phyloP scores from a whole-genome alignment of 2,329 filamentous ascomycete species.

The Aspergillus aculeatinus region DNA sequence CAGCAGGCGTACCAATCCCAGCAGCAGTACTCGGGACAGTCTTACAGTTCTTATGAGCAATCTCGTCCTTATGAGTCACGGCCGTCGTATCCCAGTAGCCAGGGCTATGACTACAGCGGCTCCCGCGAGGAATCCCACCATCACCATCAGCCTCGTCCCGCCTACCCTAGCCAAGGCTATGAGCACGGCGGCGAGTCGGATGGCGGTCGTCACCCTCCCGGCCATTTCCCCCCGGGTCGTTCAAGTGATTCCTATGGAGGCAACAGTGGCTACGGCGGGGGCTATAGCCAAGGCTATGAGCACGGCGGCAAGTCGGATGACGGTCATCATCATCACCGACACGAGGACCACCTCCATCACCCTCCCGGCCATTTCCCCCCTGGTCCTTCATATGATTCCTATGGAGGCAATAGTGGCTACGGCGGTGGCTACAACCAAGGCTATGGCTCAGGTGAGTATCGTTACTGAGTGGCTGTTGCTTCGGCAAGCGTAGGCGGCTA shows the following conservation, averaged over 20 bases:
- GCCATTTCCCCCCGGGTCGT: neutral
- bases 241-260: constrained; percentile 7
- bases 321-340: neutral
- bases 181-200: neutral
- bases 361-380: constrained; percentile 1
- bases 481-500: no score
- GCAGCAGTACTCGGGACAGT: neutral
- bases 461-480: neutral
- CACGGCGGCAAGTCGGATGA: neutral
- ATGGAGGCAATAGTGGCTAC: neutral
- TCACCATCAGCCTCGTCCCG: neutral
- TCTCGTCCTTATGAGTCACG: neutral
- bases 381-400: constrained; percentile 4
- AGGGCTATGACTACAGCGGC: neutral
- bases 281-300: neutral
- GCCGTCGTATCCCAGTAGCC: neutral
- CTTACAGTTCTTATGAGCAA: neutral
- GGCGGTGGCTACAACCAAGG: neutral
- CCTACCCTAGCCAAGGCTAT: neutral
- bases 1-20: constrained; percentile 6
- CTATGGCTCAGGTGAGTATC: neutral
- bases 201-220: neutral
- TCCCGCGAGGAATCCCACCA: neutral
- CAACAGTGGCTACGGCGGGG: neutral
- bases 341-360: constrained; percentile 8